phyloP scores from a whole-genome alignment of 1,284 basidiomycete genomes.

The Trametes sp. region DNA sequence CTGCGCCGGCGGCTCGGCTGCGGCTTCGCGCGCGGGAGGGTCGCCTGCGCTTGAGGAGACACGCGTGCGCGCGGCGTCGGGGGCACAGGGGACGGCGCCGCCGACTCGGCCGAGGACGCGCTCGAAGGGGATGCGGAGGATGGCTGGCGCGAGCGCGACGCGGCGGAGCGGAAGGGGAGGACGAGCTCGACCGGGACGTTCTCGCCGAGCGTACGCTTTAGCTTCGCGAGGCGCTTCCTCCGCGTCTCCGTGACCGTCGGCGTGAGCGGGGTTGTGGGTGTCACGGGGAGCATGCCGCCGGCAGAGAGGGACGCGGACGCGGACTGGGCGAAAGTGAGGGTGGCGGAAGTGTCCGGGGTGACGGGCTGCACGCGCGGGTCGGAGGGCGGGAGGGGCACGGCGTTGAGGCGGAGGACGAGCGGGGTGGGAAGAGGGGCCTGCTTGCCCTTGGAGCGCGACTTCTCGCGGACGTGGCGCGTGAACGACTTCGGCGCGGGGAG shows the following conservation, averaged over 20 bases:
- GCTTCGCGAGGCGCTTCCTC: constrained; percentile 54
- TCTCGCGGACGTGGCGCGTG: constrained; percentile 30
- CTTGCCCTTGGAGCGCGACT: constrained; percentile 28
- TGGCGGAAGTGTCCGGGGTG: constrained; percentile 26
- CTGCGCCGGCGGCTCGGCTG: constrained; percentile 27
- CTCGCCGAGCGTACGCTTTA: constrained; percentile 60
- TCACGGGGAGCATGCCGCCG: constrained; percentile 21
- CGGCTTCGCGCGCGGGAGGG: constrained; percentile 1
- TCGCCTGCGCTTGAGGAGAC: too few species aligned
- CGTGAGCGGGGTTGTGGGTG: constrained; percentile 37
- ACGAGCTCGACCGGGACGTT: constrained; percentile 62
- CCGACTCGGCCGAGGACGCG: background rate
- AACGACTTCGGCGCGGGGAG: constrained; percentile 28
- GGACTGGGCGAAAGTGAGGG: constrained; percentile 14
- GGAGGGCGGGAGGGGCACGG: constrained; percentile 35
- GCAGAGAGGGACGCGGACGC: constrained; percentile 12
- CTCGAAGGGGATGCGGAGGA: constrained; percentile 5
- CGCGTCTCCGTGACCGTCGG: constrained; percentile 39
- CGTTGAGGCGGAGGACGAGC: constrained; percentile 42
- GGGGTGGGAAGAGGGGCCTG: constrained; percentile 34
- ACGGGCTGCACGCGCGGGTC: constrained; percentile 25
- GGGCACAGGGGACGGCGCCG: constrained; percentile 2
- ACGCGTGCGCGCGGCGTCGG: background rate
- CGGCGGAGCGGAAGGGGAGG: constrained; percentile 39
- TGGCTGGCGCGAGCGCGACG: constrained; percentile 8